Evolutionary conservation across 768 basidiomycete genomes (phyloP).

Genomic region (Amanita exitialis): DNA sequence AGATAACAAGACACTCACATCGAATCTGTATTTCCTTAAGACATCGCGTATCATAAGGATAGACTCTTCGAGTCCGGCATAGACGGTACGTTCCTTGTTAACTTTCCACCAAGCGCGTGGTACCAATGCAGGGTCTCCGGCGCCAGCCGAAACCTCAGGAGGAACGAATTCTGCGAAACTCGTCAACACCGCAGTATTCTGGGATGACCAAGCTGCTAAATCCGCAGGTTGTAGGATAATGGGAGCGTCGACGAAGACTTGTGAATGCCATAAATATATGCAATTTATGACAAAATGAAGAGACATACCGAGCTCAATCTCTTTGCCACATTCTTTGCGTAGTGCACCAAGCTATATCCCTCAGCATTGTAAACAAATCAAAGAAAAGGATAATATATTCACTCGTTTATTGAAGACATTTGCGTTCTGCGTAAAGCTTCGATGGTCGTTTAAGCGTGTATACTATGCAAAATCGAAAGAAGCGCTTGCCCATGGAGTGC

Average conservation of each 20-base stretch:
- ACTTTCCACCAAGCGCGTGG: slow-evolving; percentile 69
- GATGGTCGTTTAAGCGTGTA: background rate
- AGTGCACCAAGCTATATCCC: slow-evolving; percentile 54
- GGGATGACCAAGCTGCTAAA: slow-evolving; percentile 22
- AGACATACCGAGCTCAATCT: slow-evolving; percentile 49
- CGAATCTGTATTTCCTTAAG: slow-evolving; percentile 49
- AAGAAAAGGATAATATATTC: slow-evolving; percentile 12
- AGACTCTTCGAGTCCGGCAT: slow-evolving; percentile 48
- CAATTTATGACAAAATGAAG: background rate
- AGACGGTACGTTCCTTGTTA: slow-evolving; percentile 39
- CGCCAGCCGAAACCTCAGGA: slow-evolving; percentile 26
- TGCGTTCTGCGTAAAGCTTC: slow-evolving; percentile 66
- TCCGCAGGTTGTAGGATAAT: slow-evolving; percentile 59
- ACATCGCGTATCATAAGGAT: slow-evolving; percentile 44
- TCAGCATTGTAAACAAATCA: background rate
- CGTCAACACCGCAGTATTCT: slow-evolving; percentile 7
- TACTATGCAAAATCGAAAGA: background rate
- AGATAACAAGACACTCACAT: slow-evolving; percentile 35
- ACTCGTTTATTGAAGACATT: slow-evolving; percentile 65
- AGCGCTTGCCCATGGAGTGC: slow-evolving; percentile 31
- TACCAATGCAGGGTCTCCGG: slow-evolving; percentile 39
- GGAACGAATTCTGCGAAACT: slow-evolving; percentile 18
- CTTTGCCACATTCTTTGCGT: slow-evolving; percentile 56
- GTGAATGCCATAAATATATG: background rate
- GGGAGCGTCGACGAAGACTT: slow-evolving; percentile 72